Percentiles rank a stretch among this genome's conserved stretches.
Evolutionary conservation across 2,329 filamentous ascomycete genomes (phyloP).

Genomic region (Aspergillaceae sp.): DNA sequence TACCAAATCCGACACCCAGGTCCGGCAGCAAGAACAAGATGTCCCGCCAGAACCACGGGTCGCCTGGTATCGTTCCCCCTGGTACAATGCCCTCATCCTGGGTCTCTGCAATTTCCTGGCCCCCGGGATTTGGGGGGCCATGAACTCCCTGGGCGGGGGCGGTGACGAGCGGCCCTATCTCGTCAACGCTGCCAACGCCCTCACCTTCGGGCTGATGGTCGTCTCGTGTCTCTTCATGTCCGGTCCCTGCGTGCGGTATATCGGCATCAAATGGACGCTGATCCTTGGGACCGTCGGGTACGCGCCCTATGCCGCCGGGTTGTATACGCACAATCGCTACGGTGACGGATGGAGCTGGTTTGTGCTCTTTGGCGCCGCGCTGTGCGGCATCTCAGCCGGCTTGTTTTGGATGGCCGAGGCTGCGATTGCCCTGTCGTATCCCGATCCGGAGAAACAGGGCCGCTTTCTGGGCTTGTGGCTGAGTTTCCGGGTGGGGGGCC

Average conservation of each 20-base stretch:
- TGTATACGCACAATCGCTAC: conserved; percentile 65
- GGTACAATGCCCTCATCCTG: conserved; percentile 64
- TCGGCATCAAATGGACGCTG: conserved; percentile 63
- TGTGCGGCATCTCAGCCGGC: conserved; percentile 62
- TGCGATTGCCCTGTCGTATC: conserved; percentile 63
- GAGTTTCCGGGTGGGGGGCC: conserved; percentile 51
- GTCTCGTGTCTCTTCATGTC: conserved; percentile 61
- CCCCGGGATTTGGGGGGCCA: conserved; percentile 63
- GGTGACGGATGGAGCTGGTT: conserved; percentile 55
- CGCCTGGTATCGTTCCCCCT: conserved; percentile 61
- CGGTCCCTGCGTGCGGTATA: conserved; percentile 54
- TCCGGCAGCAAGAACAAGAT: not conserved
- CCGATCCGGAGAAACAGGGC: conserved; percentile 59
- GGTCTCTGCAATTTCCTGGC: conserved; percentile 63
- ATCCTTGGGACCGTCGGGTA: conserved; percentile 67
- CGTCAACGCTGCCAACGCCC: conserved; percentile 61
- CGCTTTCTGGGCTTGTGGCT: conserved; percentile 62
- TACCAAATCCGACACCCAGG: too few species aligned
- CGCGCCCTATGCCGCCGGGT: conserved; percentile 60
- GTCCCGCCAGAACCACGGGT: too few species aligned
- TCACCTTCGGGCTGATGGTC: conserved; percentile 67
- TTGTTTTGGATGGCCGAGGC: conserved; percentile 70
- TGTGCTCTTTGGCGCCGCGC: conserved; percentile 56
- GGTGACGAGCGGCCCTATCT: conserved; percentile 57
- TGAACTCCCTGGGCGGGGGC: conserved; percentile 65